Evolutionary conservation across 2,329 filamentous ascomycete species (phyloP), one percentile per base, ranked within the genome.

Genomic region (Fusarium sp.): DNA sequence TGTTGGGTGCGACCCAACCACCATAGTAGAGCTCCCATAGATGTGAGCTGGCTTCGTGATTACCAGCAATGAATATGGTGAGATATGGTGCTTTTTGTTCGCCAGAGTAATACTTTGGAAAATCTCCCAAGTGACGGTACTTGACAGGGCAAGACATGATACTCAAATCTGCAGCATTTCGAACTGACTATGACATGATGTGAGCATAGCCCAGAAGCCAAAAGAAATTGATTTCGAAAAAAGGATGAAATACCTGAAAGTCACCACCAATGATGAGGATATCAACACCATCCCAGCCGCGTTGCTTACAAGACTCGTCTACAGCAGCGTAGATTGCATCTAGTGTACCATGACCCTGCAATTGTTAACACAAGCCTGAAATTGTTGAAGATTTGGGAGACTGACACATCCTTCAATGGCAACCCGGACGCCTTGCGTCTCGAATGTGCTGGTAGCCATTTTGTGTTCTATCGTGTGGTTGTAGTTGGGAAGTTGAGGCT

Each of bases 1-100:
- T 98, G 71, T 96, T 97, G 10, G 93, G 94, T 9, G 95, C 95
- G 7, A 93, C 96, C 96, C 96, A 99, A 50, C 96, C 96, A 51
- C 96, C 96, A 76, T 98, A 97, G 81, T 93, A 97, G 1, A 99
- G 86, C 80, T 99, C 96, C 83, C 90, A 96, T 7, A 97, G 83
- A 79, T 98, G 89, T 50, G 92, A 94, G 74, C 92, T 92, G 1
- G 96, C 95, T 81, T 99, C 96, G 75, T 99, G 96, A 76, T 99
- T 99, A 4, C 96, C 96, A 43, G 90, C 94, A 50, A 97, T 90
- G 80, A 98, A 98, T 44, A 98, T 83, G 17, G 96, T 99, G 45
- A 97, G 84, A 76, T 94, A 97, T 0, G 96, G 96, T 1, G 96
- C 96, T 43, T 79, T 86, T 56, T 88, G 87, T 19, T 82, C 78